Conservation (phyloP, 1,284 basidiomycete species). For the Cystobasidium pallidum region DNA sequence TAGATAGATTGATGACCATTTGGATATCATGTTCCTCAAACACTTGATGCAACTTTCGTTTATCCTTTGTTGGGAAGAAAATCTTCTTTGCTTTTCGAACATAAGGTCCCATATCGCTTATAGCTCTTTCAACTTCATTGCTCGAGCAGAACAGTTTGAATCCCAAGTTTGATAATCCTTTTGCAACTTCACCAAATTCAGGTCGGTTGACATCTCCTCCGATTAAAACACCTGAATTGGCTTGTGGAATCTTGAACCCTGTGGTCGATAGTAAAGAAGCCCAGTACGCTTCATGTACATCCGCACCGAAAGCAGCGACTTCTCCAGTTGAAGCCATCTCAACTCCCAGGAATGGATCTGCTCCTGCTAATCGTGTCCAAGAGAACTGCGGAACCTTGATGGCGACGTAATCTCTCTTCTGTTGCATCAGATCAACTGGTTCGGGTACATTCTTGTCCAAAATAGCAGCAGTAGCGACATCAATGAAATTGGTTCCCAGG, state of each 20-base stretch:
- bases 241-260: conserved; percentile 82
- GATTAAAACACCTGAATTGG: conserved; percentile 77
- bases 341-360: conserved; percentile 95
- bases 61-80: conserved; percentile 95
- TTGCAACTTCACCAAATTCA: conserved; percentile 78
- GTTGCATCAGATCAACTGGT: conserved; percentile 89
- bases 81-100: conserved; percentile 77
- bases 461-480: conserved; percentile 90
- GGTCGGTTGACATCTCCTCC: conserved; percentile 83
- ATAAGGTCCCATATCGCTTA: conserved; percentile 62
- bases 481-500: conserved; percentile 94
- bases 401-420: conserved; percentile 87
- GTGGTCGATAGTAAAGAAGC: conserved; percentile 80
- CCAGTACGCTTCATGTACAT: conserved; percentile 97
- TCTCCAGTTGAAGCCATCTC: conserved; percentile 99
- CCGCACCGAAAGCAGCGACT: conserved; percentile 94
- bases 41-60: conserved; percentile 86
- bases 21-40: conserved; percentile 92
- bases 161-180: conserved; percentile 73
- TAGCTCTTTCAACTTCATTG: conserved; percentile 73
- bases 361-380: conserved; percentile 90
- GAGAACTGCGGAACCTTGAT: conserved; percentile 99
- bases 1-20: conserved; percentile 91
- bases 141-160: conserved; percentile 93
- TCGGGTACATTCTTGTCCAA: conserved; percentile 85